Base-by-base conservation (phyloP, 306 rosid genomes). In the Rosa rugosa region DNA sequence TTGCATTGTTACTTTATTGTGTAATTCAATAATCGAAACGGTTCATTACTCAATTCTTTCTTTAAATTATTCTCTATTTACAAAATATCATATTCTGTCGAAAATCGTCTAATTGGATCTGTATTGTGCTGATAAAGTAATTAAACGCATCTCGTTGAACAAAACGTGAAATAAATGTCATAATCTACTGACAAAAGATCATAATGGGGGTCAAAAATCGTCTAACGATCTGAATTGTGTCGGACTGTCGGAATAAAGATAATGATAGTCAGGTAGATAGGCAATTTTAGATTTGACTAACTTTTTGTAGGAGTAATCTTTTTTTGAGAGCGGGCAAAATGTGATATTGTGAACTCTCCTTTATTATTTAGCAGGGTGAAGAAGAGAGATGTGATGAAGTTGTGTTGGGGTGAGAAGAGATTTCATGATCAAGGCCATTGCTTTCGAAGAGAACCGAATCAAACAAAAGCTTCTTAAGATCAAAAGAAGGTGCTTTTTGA, bases 391-490 rank as follows among this genome's bases (percentile, higher is more conserved):
- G 82, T 60, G 80, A 71, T 73, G 86, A 65, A 82, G 87, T 75
- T 80, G 82, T 80, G 94, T 87, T 85, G 83, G 86, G 85, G 78
- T 80, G 72, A 68, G 64, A 82, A 75, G 83, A 79, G 54, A 14
- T 50, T 51, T 67, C 71, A 87, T 88, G 83, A 87, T 86, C 90
- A 84, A 80, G 80, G 85, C 86, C 91, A 80, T 84, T 90, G 94
- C 93, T 87, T 92, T 94, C 88, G 88, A 90, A 82, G 88, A 47
- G 84, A 94, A 92, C 86, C 77, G 86, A 86, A 94, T 89, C 93
- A 89, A 93, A 92, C 94, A 92, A 94, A 86, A 89, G 96, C 93
- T 90, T 87, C 84, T 80, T 49, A 47, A 69, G 91, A 81, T 88
- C 82, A 88, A 89, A 93, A 91, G 94, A 88, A 85, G 87, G 75